Evolutionary conservation across 106 monocot genomes (phyloP), one percentile per base, ranked within the genome.

Genomic region (Dendrobium catenatum): DNA sequence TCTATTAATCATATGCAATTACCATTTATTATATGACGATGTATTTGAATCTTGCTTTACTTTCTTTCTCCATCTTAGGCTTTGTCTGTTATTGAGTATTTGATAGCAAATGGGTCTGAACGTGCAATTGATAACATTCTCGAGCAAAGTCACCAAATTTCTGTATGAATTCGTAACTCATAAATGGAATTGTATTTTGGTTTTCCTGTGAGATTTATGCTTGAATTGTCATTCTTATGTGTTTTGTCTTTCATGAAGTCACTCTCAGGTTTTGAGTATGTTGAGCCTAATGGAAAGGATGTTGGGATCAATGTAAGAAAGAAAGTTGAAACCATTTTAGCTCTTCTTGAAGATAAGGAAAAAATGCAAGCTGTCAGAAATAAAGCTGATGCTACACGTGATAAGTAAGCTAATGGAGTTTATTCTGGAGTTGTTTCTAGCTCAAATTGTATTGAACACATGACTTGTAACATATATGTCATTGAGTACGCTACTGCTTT

Each of bases 221-320:
- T 66, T 29, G 77, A 41, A 17, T 73, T n/a, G 64, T 37, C 22
- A 18, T 56, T 26, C 68, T 43, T 58, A 0, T 55, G 44, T 80
- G 29, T 56, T 76, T 82, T 80, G 4, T 66, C 72, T 84, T 82
- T 81, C 27, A 20, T 87, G 40, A 88, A 99, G 99, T 89, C 87
- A 61, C 85, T 93, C 80, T 90, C 93, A 87, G 86, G 85, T 70
- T 99, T 91, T 90, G 90, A 95, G 79, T 90, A 88, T 85, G 88
- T 93, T 82, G 99, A 99, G 47, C 95, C 93, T 68, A 95, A 91
- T 89, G 95, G 95, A 72, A 99, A 99, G 81, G 99, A 99, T 85
- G 82, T 85, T 41, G 99, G 99, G 22, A 85, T 99, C 79, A 93
- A 95, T 79, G 95, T 99, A 33, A 90, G 99, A 79, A 99, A 93